Base-by-base conservation (phyloP, 75 land plant genomes). In the Pinus taeda region DNA sequence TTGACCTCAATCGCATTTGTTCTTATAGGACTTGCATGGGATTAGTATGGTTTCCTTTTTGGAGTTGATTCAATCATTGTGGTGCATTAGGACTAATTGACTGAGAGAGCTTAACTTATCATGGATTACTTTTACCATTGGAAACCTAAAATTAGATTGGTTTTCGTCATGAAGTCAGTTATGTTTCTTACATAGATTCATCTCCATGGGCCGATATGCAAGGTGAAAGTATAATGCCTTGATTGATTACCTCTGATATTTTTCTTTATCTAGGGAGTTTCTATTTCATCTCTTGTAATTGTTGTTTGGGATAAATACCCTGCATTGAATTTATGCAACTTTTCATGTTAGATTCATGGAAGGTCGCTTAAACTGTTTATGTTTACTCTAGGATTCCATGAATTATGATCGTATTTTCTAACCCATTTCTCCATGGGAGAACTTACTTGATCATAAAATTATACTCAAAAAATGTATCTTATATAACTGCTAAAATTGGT, bases 101-200 rank as follows among this genome's bases (percentile, higher is more conserved):
- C 9, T 4, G 15, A 17, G 18, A 3, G 6, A 36, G 17, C 18
- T 15, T 18, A 37, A 8, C 70, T 37, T 37, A 4, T 66, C 20
- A 37, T 66, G 17, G 6, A 12, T 17, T 66, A 18, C 70, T 37
- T 29, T 26, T 29, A 11, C 17, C 18, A 17, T 37, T 37, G 37
- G 5, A 33, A 11, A 37, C 70, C 39, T 66, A 66, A 66, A 66
- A 33, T 66, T 42, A 66, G 17, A 3, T 18, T 6, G 17, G 70
- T n/a, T 33, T 1, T 66, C 70, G 33, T 20, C 70, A 17, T 66
- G 70, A 66, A 66, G 45, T 66, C 70, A 66, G 36, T 36, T 66
- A 37, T 42, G 6, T 66, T 20, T 36, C 37, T 36, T 36, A 36
- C 37, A 36, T 36, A 36, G 37, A 1, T 2, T 2, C 37, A 66